phyloP scores from a whole-genome alignment of 768 basidiomycete genomes.

The Trametes meyenii region DNA sequence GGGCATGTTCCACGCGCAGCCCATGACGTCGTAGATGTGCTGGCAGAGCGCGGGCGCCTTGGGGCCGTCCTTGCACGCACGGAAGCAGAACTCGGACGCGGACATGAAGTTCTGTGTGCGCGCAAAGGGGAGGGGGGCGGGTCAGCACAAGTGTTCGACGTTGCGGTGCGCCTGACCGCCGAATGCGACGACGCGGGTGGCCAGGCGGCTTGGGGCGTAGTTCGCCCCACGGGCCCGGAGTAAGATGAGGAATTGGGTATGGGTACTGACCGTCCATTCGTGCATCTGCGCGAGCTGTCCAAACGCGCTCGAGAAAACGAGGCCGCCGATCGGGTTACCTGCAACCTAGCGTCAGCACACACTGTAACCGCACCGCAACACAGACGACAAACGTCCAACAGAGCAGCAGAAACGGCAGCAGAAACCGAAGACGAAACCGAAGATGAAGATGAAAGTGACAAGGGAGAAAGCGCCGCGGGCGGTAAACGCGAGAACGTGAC shows the following conservation, averaged over 20 bases:
- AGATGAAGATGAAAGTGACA: too few species aligned
- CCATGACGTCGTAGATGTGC: conserved; percentile 59
- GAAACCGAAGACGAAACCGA: too few species aligned
- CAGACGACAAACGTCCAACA: too few species aligned
- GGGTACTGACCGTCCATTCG: conserved; percentile 68
- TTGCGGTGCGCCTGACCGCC: neutral
- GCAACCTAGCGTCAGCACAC: neutral
- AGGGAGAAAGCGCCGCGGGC: too few species aligned
- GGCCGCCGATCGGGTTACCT: conserved; percentile 65
- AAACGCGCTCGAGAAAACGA: conserved; percentile 77
- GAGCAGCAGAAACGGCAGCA: too few species aligned
- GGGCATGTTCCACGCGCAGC: conserved; percentile 67
- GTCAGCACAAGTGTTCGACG: conserved; percentile 8
- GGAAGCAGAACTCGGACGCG: conserved; percentile 66
- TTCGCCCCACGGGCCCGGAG: too few species aligned
- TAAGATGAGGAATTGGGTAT: too few species aligned
- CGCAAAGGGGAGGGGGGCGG: too few species aligned
- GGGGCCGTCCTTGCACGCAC: conserved; percentile 61
- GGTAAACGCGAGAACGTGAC: neutral
- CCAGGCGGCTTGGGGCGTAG: too few species aligned
- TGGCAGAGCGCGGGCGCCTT: conserved; percentile 58
- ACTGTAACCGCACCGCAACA: too few species aligned
- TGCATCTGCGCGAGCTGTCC: conserved; percentile 58
- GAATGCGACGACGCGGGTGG: neutral
- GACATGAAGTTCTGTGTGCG: conserved; percentile 61